Evolutionary conservation across 805 yeast genomes (phyloP), one percentile per base, ranked within the genome.

Genomic region (Debaryomyces hansenii): DNA sequence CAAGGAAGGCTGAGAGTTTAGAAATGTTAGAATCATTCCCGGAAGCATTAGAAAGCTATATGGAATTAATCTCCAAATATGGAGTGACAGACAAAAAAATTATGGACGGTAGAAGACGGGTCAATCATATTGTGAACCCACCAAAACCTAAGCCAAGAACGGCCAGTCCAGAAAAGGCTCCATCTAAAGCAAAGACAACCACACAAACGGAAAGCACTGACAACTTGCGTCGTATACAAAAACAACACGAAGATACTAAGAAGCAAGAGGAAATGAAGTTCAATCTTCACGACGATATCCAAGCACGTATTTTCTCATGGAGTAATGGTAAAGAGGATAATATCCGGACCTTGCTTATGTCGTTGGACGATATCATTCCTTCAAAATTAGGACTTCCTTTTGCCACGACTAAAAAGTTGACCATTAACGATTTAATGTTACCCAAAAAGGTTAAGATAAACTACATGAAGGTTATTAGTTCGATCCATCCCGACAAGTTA

Each of bases 361-460:
- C 90, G 2, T 67, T 94, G 46, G 83, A 87, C 32, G 64, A 68
- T 1, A 76, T 94, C 14, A 66, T 94, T 11, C 83, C 87, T 10
- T 50, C 48, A 3, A 44, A 53, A 6, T 56, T 67, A 29, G 67
- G 66, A 4, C 63, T 66, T 44, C 57, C 67, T 1, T 66, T 66
- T 36, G 44, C 62, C 24, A 59, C 64, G 2, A 49, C 56, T 2
- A 55, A 56, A 44, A 64, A 62, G 14, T 84, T 90, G 4, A 63
- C 83, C 1, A 64, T 85, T 59, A 75, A 84, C 4, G 97, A 92
- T 46, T 70, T 94, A 48, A 94, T 94, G 48, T 71, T 91, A 52
- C 92, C 96, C 15, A 91, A 90, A 56, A 90, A 87, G 62, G 97
- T 90, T 33, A 92, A 92, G 63, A 71, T 92, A 32, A 74, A 75